Percentiles rank a stretch among this genome's conserved stretches.
phyloP scores from a whole-genome alignment of 148 eudicot genomes.

The Camellia lanceoleosa region DNA sequence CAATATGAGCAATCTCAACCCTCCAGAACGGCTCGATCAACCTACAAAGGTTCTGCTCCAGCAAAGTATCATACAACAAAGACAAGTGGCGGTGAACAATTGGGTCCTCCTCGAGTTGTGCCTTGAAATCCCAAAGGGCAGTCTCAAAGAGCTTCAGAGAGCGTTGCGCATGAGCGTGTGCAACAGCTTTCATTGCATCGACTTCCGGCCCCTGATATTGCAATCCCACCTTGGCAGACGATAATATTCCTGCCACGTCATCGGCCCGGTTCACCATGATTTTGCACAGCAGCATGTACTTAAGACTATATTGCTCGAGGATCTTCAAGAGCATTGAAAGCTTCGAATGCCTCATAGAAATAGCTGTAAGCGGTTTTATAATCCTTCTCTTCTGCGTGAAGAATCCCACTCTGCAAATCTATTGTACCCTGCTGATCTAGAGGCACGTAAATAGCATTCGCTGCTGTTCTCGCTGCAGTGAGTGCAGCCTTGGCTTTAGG shows the following conservation, averaged over 20 bases:
- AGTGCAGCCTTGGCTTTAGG: slow-evolving; percentile 45
- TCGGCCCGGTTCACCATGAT: slow-evolving; percentile 40
- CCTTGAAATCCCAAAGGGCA: slow-evolving; percentile 33
- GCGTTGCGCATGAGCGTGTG: slow-evolving; percentile 32
- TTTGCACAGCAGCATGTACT: slow-evolving; percentile 41
- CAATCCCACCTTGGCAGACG: slow-evolving; percentile 42
- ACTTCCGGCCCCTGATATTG: slow-evolving; percentile 40
- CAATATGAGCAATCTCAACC: slow-evolving; percentile 40
- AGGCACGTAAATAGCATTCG: slow-evolving; percentile 43
- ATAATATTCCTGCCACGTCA: slow-evolving; percentile 39
- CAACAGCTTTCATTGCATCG: slow-evolving; percentile 47
- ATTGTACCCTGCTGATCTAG: slow-evolving; percentile 43
- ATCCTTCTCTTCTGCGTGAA: slow-evolving; percentile 42
- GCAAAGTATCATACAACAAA: slow-evolving; percentile 35
- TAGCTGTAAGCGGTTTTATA: slow-evolving; percentile 42
- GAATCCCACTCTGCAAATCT: slow-evolving; percentile 42
- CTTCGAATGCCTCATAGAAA: slow-evolving; percentile 41
- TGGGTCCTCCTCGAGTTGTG: slow-evolving; percentile 40
- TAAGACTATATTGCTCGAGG: slow-evolving; percentile 35
- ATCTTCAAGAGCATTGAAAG: slow-evolving; percentile 40
- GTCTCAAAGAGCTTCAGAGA: slow-evolving; percentile 37
- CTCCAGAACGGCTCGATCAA: slow-evolving; percentile 40
- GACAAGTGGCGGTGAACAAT: slow-evolving; percentile 41
- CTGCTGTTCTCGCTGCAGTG: slow-evolving; percentile 42
- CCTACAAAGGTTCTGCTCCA: slow-evolving; percentile 47